phyloP scores from a whole-genome alignment of 2,329 filamentous ascomycete genomes.

The Didymella segeticola region DNA sequence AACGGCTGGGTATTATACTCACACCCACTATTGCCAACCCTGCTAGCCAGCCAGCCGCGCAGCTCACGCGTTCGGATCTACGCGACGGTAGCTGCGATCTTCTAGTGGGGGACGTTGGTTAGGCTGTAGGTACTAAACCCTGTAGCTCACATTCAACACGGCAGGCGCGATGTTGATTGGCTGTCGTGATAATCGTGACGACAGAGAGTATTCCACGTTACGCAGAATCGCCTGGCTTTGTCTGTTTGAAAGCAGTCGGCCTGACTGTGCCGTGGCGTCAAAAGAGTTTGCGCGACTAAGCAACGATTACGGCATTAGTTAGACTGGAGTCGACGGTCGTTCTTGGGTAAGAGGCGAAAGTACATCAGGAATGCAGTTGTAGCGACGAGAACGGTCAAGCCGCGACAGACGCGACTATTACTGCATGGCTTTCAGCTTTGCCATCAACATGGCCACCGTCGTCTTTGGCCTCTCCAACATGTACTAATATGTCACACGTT shows the following conservation, averaged over 20 bases:
- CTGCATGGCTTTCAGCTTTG: not conserved
- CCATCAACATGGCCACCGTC: not conserved
- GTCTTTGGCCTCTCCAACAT: conserved; percentile 2
- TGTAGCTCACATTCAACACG: conserved; percentile 13
- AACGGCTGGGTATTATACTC: conserved; percentile 16
- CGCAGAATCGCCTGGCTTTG: conserved; percentile 6
- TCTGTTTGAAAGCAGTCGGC: conserved; percentile 18
- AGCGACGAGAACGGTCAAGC: conserved; percentile 4
- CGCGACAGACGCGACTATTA: not conserved
- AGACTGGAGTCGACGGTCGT: conserved; percentile 1
- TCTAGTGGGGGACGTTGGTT: conserved; percentile 10
- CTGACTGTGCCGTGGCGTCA: conserved; percentile 13
- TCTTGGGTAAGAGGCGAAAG: conserved; percentile 2
- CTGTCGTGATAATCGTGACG: conserved; percentile 11
- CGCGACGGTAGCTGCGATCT: conserved; percentile 20
- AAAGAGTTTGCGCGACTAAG: conserved; percentile 14
- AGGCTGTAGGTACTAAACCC: conserved; percentile 15
- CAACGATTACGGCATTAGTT: conserved; percentile 13
- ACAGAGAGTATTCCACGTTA: conserved; percentile 11
- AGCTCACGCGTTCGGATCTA: conserved; percentile 17
- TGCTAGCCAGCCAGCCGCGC: conserved; percentile 5
- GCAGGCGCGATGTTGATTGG: conserved; percentile 13
- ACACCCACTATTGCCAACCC: conserved; percentile 1
- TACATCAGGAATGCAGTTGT: conserved; percentile 8
- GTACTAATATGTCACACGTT: conserved; percentile 2